Conservation (phyloP, 169 alveolate genomes). For the Plasmodium yoelii region DNA sequence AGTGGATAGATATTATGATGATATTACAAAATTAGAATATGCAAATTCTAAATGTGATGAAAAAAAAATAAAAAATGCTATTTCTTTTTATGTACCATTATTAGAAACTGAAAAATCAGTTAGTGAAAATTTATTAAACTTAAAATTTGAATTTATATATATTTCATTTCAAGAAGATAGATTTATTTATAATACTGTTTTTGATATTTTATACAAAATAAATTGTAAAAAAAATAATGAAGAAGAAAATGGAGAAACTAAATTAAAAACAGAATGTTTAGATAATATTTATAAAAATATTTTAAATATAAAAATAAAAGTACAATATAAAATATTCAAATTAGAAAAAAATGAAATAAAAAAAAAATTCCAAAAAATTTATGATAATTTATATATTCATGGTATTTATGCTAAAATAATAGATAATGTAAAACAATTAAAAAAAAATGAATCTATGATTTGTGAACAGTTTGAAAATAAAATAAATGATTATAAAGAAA, state of each 20-base stretch:
- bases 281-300: slow-evolving; percentile 15
- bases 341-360: slow-evolving; percentile 4
- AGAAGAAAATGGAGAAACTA: slow-evolving; percentile 1
- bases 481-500: neutral
- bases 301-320: slow-evolving; percentile 5
- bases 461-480: neutral
- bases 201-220: slow-evolving; percentile 26
- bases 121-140: slow-evolving; percentile 42
- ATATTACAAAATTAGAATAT: neutral
- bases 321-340: slow-evolving; percentile 26
- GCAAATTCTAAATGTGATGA: slow-evolving; percentile 16
- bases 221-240: neutral
- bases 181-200: slow-evolving; percentile 27
- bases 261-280: neutral
- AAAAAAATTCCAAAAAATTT: slow-evolving; percentile 36
- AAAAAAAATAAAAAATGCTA: slow-evolving; percentile 39
- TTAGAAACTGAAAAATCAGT: slow-evolving; percentile 64
- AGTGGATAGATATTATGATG: slow-evolving; percentile 12
- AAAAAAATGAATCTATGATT: neutral
- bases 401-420: slow-evolving; percentile 26
- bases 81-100: slow-evolving; percentile 65
- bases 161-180: slow-evolving; percentile 17
- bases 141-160: slow-evolving; percentile 13
- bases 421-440: neutral
- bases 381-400: slow-evolving; percentile 46